Base-by-base conservation (phyloP, 2,329 filamentous ascomycete species). In the Juglanconis sp. region DNA sequence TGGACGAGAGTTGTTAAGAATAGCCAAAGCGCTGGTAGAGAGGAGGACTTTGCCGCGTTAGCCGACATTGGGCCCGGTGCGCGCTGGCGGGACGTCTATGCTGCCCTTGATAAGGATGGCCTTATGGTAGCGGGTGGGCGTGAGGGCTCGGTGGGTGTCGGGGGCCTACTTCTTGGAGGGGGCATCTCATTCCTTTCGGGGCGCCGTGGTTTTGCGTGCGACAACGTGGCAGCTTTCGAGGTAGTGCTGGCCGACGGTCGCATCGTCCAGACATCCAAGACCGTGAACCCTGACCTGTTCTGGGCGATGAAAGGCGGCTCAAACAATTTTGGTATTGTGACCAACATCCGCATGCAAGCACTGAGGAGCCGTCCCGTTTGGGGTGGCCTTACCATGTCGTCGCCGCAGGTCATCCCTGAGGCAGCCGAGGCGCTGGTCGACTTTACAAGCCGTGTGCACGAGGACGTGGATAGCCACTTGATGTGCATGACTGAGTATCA, bases 271-370 rank as follows among this genome's bases (percentile, higher is more conserved):
- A 32, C 58, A n/a, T 36, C 46, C 9, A 47, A 35, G 35, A 11
- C 31, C 38, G 13, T 52, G n/a, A 36, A 56, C 53, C 7, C 58
- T 7, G 66, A 69, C 40, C 66, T 71, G n/a, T 68, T 66, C 62
- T 53, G 63, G 44, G 68, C 64, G 2, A 46, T 71, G 10, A 68
- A 68, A 30, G 69, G 69, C 51, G 68, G 69, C 35, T 56, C 52
- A n/a, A 65, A 62, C 36, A 69, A 69, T 53, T 69, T 70, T 44
- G 69, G 67, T 11, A 67, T 70, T 48, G 67, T 70, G n/a, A 69
- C 68, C 7, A 32, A 35, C 30, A 34, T 55, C 5, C 17, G 11
- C 53, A 47, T 48, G 53, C 3, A 32, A 34, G 13, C 53, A 6
- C 5, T 36, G 53, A 32, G 9, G 38, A 53, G 13, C 24, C 10